These are phyloP conservation scores for Huntiella bhutanensis DNA, from an alignment of 2,329 filamentous ascomycete genomes.

Conservation along the genomic window DNA sequence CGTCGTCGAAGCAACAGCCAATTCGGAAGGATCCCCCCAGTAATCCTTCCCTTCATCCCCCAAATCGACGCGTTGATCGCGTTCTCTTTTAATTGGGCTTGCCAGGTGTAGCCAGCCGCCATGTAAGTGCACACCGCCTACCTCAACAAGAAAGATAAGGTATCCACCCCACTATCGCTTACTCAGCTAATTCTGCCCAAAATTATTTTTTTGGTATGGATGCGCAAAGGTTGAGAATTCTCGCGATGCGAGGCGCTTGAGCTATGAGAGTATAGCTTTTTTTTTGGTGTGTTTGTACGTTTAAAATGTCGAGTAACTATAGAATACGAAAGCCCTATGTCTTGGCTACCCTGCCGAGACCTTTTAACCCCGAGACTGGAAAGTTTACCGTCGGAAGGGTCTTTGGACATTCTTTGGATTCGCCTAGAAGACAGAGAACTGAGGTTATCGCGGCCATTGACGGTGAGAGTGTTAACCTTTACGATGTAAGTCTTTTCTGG, in stretches of 20 bases:
- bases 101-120: neutral
- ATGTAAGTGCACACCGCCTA: slow-evolving; percentile 1
- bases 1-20: neutral
- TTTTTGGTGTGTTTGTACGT: neutral
- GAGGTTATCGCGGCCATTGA: slow-evolving; percentile 46
- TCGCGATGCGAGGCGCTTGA: neutral
- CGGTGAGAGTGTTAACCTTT: slow-evolving; percentile 46
- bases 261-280: neutral
- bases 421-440: slow-evolving; percentile 42
- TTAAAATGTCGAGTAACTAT: slow-evolving; percentile 37
- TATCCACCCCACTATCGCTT: slow-evolving; percentile 4
- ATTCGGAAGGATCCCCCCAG: neutral
- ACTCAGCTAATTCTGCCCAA: slow-evolving; percentile 11
- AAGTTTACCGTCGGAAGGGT: slow-evolving; percentile 41
- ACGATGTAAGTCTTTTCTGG: slow-evolving; percentile 32
- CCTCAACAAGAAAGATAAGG: neutral
- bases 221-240: neutral
- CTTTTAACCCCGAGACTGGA: slow-evolving; percentile 28
- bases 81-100: slow-evolving; percentile 8
- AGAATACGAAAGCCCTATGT: slow-evolving; percentile 46
- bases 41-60: neutral
- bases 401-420: slow-evolving; percentile 36
- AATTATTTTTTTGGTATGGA: slow-evolving; percentile 8
- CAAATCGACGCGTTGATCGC: neutral
- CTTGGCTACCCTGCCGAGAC: slow-evolving; percentile 38